Evolutionary conservation across 1,284 basidiomycete species (phyloP).

Genomic region (Leccinum ambiguum): DNA sequence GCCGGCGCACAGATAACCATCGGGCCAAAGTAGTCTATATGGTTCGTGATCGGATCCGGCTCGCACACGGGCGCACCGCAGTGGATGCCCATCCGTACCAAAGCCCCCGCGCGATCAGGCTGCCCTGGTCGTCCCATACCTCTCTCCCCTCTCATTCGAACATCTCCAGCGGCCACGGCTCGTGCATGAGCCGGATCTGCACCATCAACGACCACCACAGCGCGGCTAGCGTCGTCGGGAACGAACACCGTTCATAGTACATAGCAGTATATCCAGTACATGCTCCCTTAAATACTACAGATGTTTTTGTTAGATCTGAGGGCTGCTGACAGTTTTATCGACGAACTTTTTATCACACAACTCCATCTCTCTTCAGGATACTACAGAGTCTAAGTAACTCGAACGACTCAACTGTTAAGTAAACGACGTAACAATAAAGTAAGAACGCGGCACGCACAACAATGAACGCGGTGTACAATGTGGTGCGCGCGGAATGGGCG

Average conservation of each 20-base stretch:
- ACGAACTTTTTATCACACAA: too few relatives aligned
- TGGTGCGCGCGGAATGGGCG: too few relatives aligned
- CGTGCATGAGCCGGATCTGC: constrained; percentile 83
- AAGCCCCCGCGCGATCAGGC: constrained; percentile 87
- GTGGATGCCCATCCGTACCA: constrained; percentile 97
- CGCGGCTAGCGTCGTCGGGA: constrained; percentile 83
- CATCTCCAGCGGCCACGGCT: constrained; percentile 94
- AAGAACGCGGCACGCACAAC: too few relatives aligned
- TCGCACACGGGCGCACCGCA: constrained; percentile 93
- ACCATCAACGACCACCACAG: constrained; percentile 84
- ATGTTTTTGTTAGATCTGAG: too few relatives aligned
- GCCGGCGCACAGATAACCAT: constrained; percentile 88
- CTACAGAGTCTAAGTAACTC: too few relatives aligned
- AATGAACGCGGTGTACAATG: too few relatives aligned
- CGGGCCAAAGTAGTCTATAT: constrained; percentile 97
- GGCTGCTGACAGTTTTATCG: too few relatives aligned
- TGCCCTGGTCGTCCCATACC: constrained; percentile 68
- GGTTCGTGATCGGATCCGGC: constrained; percentile 88
- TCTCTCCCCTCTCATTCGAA: constrained; percentile 91
- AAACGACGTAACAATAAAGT: too few relatives aligned
- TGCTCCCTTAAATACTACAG: too few relatives aligned
- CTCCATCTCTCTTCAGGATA: too few relatives aligned
- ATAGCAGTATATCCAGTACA: too few relatives aligned
- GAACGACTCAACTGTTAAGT: too few relatives aligned
- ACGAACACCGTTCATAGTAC: constrained; percentile 65